Base-by-base conservation (phyloP, 2,329 filamentous ascomycete genomes). In the Trichoderma sp. region DNA sequence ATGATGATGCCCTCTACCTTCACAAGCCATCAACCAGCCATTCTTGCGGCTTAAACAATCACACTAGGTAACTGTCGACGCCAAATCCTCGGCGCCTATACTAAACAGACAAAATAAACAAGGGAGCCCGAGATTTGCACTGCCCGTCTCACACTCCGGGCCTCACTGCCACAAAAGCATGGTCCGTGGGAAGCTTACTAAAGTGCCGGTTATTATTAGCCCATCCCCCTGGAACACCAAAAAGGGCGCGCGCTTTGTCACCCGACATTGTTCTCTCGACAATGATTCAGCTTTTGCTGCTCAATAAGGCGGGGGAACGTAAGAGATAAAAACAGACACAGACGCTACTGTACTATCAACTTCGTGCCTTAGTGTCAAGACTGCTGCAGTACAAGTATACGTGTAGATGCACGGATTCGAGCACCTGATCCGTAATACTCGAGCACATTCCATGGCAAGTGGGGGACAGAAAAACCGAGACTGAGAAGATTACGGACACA, bases 91-190 rank as follows among this genome's bases (percentile, higher is more conserved):
- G 43, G 43, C n/a, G 43, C n/a, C 43, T 12, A 21, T 12, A 51
- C 43, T 21, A 21, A 58, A 53, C 21, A 51, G 30, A 51, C 18
- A 36, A 53, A 66, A 24, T 30, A 58, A 30, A 68, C 18, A 11
- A 14, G 28, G 26, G n/a, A 53, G 14, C 21, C 47, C 14, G 30
- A 69, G 36, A 62, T 53, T 53, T 70, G 66, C 66, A 70, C 66
- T 51, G 66, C 66, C 66, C 66, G 39, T 70, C 66, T 70, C 66
- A 70, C 66, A 43, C 47, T 12, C 47, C 43, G 43, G 4, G 4
- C 11, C 47, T 26, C 56, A 70, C 56, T 58, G 64, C 64, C 64
- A 67, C 64, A 57, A 26, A 58, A 26, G 2, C 21, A 11, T 56
- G 66, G 39, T 62, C 66, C 66, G 66, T 61, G 57, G n/a, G 30